phyloP scores from a whole-genome alignment of 169 alveolate species.

The Plasmodium coatneyi region DNA sequence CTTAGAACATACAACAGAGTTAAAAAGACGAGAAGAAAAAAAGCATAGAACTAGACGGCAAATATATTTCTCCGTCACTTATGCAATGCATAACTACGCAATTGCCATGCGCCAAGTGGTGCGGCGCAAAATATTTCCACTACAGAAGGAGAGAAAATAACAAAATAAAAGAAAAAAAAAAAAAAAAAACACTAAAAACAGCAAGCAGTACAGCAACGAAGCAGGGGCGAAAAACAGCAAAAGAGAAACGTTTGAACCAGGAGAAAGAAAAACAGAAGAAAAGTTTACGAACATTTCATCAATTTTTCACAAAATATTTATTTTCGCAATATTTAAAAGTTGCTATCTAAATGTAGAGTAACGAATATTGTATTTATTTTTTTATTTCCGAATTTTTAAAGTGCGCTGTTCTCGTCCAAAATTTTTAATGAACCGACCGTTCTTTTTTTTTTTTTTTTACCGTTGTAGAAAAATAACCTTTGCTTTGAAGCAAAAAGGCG shows the following conservation, averaged over 20 bases:
- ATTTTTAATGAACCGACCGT: not conserved
- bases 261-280: not conserved
- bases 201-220: not conserved
- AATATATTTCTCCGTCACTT: not conserved
- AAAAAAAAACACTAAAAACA: not conserved
- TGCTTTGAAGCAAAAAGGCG: not conserved
- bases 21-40: not conserved
- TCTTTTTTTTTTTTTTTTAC: not conserved
- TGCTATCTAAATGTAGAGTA: not conserved
- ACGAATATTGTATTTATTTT: not conserved
- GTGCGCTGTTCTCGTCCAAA: not conserved
- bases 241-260: not conserved
- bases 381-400: not conserved
- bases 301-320: not conserved
- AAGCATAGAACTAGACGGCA: not conserved
- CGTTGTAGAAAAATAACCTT: not conserved
- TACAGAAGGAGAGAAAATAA: not conserved
- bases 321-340: not conserved
- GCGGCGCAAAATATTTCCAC: not conserved
- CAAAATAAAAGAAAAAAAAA: not conserved
- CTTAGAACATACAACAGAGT: slow-evolving; percentile 4
- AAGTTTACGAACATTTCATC: not conserved
- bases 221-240: not conserved
- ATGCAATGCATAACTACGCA: not conserved
- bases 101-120: not conserved